Evolutionary conservation across 2,329 filamentous ascomycete species (phyloP), one percentile per base, ranked within the genome.

Genomic region (Rutstroemia sydowiana): DNA sequence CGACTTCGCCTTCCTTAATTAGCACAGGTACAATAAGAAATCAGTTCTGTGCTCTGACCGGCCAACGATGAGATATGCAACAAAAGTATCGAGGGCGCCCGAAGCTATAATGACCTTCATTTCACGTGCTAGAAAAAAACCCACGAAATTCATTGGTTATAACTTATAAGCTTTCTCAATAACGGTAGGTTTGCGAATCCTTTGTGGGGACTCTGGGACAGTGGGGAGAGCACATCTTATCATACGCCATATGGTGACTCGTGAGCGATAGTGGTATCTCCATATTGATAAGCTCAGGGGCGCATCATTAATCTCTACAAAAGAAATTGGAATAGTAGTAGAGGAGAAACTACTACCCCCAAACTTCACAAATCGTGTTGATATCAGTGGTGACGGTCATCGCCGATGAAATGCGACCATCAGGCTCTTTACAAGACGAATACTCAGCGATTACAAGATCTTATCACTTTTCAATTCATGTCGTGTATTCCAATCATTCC

Each of bases 41-140:
- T 10, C n/a, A 40, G 10, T 20, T 20, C 11, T 10, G 18, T 20
- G 11, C 37, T 39, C 31, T 51, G 48, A 37, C 48, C 13, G 23
- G 41, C 23, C 48, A 51, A 51, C 31, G 32, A 21, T 51, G 14
- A 13, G 48, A 51, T 10, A 30, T 45, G 48, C 41, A 45, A 51
- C 48, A 31, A 45, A 51, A 51, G 20, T 14, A 40, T 7, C 7
- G 11, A 18, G 37, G 21, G 18, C 37, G 37, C 37, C 34, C 37
- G 37, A 40, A 40, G 37, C 18, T 40, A 20, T 40, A 18, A 18
- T 36, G 14, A 36, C n/a, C 8, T 21, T 40, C 37, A 18, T 10
- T 40, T 40, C 37, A 40, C 37, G 37, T 40, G 37, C 37, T 18
- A 9, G 14, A 40, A 21, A 9, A 18, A 10, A 20, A 40, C 18